These are phyloP conservation scores for Sporothrix pseudoabietina DNA, from an alignment of 2,329 filamentous ascomycete species.

Conservation along the genomic window DNA sequence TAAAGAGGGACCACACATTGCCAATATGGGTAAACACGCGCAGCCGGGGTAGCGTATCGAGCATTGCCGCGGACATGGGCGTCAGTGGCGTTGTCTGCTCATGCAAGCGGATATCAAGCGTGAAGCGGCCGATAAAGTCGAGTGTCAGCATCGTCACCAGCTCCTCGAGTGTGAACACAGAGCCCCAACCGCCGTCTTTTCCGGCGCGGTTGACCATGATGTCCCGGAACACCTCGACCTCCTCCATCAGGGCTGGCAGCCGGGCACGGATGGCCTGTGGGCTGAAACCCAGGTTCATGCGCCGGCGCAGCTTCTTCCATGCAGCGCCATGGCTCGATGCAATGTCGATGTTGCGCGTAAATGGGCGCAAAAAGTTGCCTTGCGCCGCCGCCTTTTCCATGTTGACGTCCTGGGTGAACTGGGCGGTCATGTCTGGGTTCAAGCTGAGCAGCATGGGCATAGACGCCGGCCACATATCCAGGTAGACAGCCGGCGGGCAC, in stretches of 20 bases:
- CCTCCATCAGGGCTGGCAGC: constrained; percentile 41
- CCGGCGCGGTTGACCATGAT: constrained; percentile 35
- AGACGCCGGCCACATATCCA: constrained; percentile 32
- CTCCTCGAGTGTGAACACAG: constrained; percentile 37
- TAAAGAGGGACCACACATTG: constrained; percentile 36
- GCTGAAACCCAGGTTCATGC: constrained; percentile 46
- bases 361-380: constrained; percentile 30
- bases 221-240: constrained; percentile 38
- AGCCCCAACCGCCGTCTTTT: constrained; percentile 33
- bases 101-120: constrained; percentile 29
- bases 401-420: constrained; percentile 31
- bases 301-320: constrained; percentile 43
- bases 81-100: constrained; percentile 29
- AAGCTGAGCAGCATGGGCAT: constrained; percentile 33
- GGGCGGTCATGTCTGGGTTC: constrained; percentile 30
- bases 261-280: constrained; percentile 42
- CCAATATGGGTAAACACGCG: constrained; percentile 28
- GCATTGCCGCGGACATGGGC: constrained; percentile 27
- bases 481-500: constrained; percentile 31
- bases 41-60: constrained; percentile 29
- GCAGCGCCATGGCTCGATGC: constrained; percentile 43
- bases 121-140: constrained; percentile 38
- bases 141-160: constrained; percentile 36
- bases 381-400: constrained; percentile 28
- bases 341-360: constrained; percentile 42